A percentile compares a stretch with the other conserved stretches of the same genome.
These are phyloP conservation scores for Mycena filopes DNA, from an alignment of 768 basidiomycete species.

Conservation along the genomic window DNA sequence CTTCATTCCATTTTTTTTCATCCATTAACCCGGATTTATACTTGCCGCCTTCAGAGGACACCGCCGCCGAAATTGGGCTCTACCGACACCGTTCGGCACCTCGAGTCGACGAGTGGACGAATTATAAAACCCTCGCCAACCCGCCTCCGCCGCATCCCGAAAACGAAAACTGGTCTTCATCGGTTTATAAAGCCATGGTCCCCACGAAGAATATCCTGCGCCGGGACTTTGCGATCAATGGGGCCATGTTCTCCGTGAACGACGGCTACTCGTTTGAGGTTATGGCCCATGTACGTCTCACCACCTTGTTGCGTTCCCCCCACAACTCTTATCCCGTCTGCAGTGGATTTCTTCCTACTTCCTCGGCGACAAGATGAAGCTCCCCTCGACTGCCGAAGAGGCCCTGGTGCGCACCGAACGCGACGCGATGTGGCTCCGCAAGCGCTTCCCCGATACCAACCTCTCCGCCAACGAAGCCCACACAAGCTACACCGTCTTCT, in stretches of 20 bases:
- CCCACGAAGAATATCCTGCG: slow-evolving; percentile 65
- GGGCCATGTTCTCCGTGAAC: slow-evolving; percentile 65
- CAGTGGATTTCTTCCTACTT: slow-evolving; percentile 74
- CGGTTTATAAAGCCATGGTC: slow-evolving; percentile 69
- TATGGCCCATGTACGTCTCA: slow-evolving; percentile 49
- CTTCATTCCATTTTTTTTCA: background rate
- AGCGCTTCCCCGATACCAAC: slow-evolving; percentile 63
- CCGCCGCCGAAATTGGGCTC: slow-evolving; percentile 64
- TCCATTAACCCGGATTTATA: background rate
- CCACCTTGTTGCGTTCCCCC: background rate
- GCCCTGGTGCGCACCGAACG: slow-evolving; percentile 55
- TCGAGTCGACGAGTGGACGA: slow-evolving; percentile 43
- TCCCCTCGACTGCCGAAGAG: slow-evolving; percentile 58
- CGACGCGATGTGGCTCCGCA: slow-evolving; percentile 62
- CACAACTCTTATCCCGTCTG: no score
- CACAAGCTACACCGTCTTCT: slow-evolving; percentile 59
- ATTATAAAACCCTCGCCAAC: slow-evolving; percentile 51
- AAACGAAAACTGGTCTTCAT: slow-evolving; percentile 52
- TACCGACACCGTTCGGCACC: slow-evolving; percentile 45
- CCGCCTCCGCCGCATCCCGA: slow-evolving; percentile 51
- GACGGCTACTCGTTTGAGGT: slow-evolving; percentile 65
- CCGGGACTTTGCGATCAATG: slow-evolving; percentile 72
- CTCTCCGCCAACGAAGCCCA: slow-evolving; percentile 64
- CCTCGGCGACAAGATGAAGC: slow-evolving; percentile 59
- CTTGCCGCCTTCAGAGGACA: slow-evolving; percentile 50